phyloP scores from a whole-genome alignment of 306 rosid genomes.

The Lupinus albus region DNA sequence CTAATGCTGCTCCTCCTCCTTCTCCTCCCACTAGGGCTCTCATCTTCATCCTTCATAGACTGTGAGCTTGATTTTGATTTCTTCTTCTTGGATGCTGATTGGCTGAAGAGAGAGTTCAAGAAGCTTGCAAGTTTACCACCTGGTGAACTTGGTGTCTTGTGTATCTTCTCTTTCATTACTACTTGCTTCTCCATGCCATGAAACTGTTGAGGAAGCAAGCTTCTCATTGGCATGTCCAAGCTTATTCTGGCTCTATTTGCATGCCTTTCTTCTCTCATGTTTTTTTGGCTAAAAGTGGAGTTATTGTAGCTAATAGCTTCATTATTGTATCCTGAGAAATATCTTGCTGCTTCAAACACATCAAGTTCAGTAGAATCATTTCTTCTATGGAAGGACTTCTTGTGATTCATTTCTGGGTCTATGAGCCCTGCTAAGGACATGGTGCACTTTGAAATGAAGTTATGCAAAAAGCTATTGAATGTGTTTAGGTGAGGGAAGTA shows the following conservation, averaged over 20 bases:
- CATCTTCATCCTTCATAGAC: constrained; percentile 77
- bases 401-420: constrained; percentile 60
- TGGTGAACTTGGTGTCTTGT: constrained; percentile 92
- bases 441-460: constrained; percentile 39
- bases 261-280: constrained; percentile 58
- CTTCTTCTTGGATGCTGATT: constrained; percentile 87
- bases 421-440: constrained; percentile 73
- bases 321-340: constrained; percentile 84
- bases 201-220: constrained; percentile 61
- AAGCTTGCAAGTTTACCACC: constrained; percentile 93
- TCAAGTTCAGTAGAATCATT: constrained; percentile 82
- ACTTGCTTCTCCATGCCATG: constrained; percentile 58
- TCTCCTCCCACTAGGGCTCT: constrained; percentile 72
- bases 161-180: constrained; percentile 63
- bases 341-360: constrained; percentile 86
- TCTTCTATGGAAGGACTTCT: constrained; percentile 69
- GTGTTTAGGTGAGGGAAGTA: constrained; percentile 34
- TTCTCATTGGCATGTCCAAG: constrained; percentile 87
- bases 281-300: constrained; percentile 53
- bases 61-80: constrained; percentile 70
- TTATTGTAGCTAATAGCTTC: constrained; percentile 50
- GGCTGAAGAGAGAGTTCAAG: constrained; percentile 89
- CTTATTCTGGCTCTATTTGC: constrained; percentile 71
- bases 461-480: constrained; percentile 35
- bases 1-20: constrained; percentile 90